Evolutionary conservation across 2,329 filamentous ascomycete species (phyloP), one percentile per base, ranked within the genome.

Genomic region (Venturia aucupariae): DNA sequence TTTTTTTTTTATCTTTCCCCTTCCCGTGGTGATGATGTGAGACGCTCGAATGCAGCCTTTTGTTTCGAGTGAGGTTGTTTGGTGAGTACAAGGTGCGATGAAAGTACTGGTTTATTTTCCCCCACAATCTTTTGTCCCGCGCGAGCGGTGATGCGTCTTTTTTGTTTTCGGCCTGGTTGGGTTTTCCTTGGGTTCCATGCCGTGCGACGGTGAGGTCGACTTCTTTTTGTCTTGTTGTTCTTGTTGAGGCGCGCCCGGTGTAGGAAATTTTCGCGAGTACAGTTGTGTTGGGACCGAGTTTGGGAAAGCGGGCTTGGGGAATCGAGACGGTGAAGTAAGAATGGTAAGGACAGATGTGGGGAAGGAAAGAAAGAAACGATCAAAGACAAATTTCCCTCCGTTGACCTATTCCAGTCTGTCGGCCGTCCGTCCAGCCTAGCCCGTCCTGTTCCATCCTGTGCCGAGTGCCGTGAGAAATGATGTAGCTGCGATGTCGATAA

Each of bases 141-240:
- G 51, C 51, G 51, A 35, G 27, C 30, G 27, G 27, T 57, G 15
- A n/a, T 35, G 27, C 51, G 51, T 57, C 51, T 57, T 57, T 57
- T 57, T 57, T 57, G 51, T 8, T 38, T 38, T 38, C 11, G 35
- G 35, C 5, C n/a, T n/a, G n/a, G 48, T 32, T 5, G 22, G 5
- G 4, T 1, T 3, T 3, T 51, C 13, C 24, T 13, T 30, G 24
- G 13, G 5, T 7, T 15, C 1, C 8, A 8, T 35, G 51, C 51
- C 15, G 15, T 57, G 51, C 51, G 51, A 57, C 51, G 51, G 19
- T 57, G 51, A 57, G 51, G 51, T 57, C 51, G 51, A 57, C 51
- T 57, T 57, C 35, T 55, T 57, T 35, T 32, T 27, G 8, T n/a
- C n/a, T n/a, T n/a, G n/a, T n/a, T n/a, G 3, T n/a, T 57, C 30